A percentile compares a stretch with the other conserved stretches of the same genome.
Conservation (phyloP, 345 rosid genomes). For the Streptanthus diversifolius region DNA sequence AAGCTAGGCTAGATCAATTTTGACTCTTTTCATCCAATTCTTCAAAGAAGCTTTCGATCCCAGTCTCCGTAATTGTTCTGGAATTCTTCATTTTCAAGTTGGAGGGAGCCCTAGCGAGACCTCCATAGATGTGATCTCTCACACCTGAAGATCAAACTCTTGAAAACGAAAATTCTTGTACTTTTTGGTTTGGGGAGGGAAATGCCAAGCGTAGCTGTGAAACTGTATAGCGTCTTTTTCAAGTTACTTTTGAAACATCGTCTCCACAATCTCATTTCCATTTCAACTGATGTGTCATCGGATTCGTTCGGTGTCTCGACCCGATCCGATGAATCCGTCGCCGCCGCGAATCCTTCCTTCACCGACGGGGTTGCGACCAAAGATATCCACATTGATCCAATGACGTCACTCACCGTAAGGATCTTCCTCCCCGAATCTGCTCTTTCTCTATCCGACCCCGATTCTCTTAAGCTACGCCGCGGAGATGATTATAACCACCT, state of each 20-base stretch:
- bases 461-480: constrained; percentile 2
- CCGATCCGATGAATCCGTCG: constrained; percentile 50
- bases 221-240: constrained; percentile 59
- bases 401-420: constrained; percentile 57
- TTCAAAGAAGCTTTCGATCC: not conserved
- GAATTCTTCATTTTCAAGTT: not conserved
- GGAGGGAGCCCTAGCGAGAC: not conserved
- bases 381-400: constrained; percentile 67
- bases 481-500: not conserved
- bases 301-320: constrained; percentile 51
- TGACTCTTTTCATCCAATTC: not conserved
- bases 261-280: constrained; percentile 42
- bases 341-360: constrained; percentile 55
- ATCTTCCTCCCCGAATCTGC: constrained; percentile 65
- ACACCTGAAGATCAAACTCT: not conserved
- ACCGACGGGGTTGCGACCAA: constrained; percentile 64
- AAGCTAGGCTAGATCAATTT: constrained; percentile 19
- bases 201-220: constrained; percentile 61
- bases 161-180: not conserved
- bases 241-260: constrained; percentile 54
- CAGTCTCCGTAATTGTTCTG: not conserved
- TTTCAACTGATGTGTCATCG: constrained; percentile 24
- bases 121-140: constrained; percentile 24
- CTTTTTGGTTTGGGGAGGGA: not conserved
- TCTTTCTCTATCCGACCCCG: constrained; percentile 27